Evolutionary conservation across 1,139 yeast species (phyloP).

Genomic region (Hanseniaspora uvarum): DNA sequence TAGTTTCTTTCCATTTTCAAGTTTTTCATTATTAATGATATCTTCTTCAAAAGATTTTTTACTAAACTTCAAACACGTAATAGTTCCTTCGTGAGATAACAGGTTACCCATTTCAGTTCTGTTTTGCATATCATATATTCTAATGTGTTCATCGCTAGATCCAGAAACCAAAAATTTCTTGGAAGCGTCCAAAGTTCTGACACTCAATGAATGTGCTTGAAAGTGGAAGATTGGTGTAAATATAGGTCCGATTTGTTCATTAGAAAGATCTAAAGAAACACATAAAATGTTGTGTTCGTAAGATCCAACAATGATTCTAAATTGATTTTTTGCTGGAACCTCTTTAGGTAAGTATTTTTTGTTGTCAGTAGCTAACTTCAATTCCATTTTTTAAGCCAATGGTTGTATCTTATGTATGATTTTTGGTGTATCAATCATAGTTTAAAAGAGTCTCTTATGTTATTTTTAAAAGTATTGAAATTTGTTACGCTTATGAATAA

Average conservation of each 20-base stretch:
- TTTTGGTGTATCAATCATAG: background rate
- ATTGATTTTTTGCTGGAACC: conserved; percentile 31
- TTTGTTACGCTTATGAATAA: background rate
- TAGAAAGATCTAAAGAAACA: conserved; percentile 53
- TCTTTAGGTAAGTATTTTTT: conserved; percentile 19
- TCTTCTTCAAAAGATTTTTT: conserved; percentile 26
- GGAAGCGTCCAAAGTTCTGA: conserved; percentile 73
- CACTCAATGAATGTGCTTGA: conserved; percentile 84
- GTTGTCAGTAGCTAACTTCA: conserved; percentile 6
- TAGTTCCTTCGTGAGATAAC: conserved; percentile 81
- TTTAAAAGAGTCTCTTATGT: background rate
- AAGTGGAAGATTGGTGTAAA: conserved; percentile 93
- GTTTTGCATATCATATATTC: conserved; percentile 86
- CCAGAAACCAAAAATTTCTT: conserved; percentile 86
- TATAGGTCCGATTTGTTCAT: conserved; percentile 38
- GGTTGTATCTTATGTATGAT: background rate
- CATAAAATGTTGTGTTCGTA: conserved; percentile 89
- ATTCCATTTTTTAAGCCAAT: conserved; percentile 7
- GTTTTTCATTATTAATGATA: conserved; percentile 16
- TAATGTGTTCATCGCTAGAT: conserved; percentile 89
- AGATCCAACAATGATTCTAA: conserved; percentile 84
- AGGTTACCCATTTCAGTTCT: conserved; percentile 89
- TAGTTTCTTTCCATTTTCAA: conserved; percentile 6
- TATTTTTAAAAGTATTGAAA: background rate
- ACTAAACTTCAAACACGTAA: conserved; percentile 67